phyloP scores from a whole-genome alignment of 192 early-diverging fungal species.

The Coemansia sp. region DNA sequence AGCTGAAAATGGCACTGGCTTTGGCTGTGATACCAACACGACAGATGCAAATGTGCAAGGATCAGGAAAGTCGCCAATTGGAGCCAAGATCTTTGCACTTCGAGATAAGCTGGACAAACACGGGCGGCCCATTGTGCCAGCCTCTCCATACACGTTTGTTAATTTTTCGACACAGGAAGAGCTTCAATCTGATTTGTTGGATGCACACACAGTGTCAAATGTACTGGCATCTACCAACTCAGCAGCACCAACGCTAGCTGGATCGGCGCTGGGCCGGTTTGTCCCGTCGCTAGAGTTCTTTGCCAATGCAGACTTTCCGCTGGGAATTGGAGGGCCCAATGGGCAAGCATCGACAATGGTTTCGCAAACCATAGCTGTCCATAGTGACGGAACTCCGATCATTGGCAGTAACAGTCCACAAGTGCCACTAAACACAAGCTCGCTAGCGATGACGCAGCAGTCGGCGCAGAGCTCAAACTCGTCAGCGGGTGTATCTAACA shows the following conservation, averaged over 20 bases:
- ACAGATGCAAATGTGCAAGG: too few relatives aligned
- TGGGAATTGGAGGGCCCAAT: conserved; percentile 47
- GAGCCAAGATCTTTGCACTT: conserved; percentile 20
- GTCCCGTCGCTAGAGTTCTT: conserved; percentile 51
- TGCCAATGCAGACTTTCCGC: conserved; percentile 48
- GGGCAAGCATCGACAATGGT: conserved; percentile 35
- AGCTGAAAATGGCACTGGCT: too few relatives aligned
- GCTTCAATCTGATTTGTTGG: not conserved
- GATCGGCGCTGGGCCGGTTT: conserved; percentile 33
- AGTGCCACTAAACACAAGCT: too few relatives aligned
- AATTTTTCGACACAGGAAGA: conserved; percentile 10
- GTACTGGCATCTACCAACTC: not conserved
- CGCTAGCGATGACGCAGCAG: too few relatives aligned
- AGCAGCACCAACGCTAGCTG: not conserved
- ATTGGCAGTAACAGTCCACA: not conserved
- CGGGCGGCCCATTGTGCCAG: conserved; percentile 37
- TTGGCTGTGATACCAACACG: not conserved
- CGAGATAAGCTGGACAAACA: conserved; percentile 22
- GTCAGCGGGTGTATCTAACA: too few relatives aligned
- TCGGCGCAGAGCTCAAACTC: too few relatives aligned
- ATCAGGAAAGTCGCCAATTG: conserved; percentile 7
- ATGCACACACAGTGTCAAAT: conserved; percentile 2
- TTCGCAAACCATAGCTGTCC: conserved; percentile 14
- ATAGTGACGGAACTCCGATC: not conserved
- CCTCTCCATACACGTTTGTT: conserved; percentile 39